Conservation (phyloP, 768 basidiomycete genomes). For the Gymnopilus junonius region DNA sequence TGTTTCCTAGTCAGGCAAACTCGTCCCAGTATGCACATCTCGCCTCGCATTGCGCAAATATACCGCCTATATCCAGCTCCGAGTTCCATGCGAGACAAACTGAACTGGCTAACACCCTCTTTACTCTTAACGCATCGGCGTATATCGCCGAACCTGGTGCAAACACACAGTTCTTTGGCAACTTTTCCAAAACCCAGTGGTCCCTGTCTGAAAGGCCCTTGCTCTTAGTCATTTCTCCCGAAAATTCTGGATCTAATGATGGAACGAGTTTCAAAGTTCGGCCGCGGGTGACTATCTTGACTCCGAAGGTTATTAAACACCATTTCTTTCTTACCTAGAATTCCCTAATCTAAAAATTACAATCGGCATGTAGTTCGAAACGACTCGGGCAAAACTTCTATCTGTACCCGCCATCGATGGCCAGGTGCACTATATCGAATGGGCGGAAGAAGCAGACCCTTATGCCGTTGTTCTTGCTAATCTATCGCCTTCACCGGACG, state of each 20-base stretch:
- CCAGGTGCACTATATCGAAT: conserved; percentile 51
- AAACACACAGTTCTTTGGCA: conserved; percentile 72
- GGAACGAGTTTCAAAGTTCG: conserved; percentile 21
- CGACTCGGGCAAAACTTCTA: conserved; percentile 66
- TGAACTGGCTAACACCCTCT: conserved; percentile 52
- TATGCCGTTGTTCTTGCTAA: conserved; percentile 51
- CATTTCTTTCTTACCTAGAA: not conserved
- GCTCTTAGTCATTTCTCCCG: conserved; percentile 64
- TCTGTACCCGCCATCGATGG: conserved; percentile 49
- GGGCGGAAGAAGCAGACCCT: conserved; percentile 73
- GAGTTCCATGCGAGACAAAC: conserved; percentile 61
- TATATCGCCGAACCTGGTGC: conserved; percentile 85
- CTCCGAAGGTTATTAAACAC: conserved; percentile 52
- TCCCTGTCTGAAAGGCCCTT: conserved; percentile 78
- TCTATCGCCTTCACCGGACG: not conserved
- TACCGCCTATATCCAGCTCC: conserved; percentile 47
- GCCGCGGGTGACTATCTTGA: conserved; percentile 62
- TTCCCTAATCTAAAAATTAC: not conserved
- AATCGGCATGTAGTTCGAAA: conserved; percentile 56
- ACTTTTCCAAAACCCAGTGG: conserved; percentile 69
- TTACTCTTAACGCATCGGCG: conserved; percentile 57
- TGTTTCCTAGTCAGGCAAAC: not conserved
- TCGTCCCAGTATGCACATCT: conserved; percentile 9
- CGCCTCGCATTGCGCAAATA: conserved; percentile 47
- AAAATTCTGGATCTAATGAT: conserved; percentile 14